Evolutionary conservation across 2,329 filamentous ascomycete genomes (phyloP).

Genomic region (Paecilomyces variotii): DNA sequence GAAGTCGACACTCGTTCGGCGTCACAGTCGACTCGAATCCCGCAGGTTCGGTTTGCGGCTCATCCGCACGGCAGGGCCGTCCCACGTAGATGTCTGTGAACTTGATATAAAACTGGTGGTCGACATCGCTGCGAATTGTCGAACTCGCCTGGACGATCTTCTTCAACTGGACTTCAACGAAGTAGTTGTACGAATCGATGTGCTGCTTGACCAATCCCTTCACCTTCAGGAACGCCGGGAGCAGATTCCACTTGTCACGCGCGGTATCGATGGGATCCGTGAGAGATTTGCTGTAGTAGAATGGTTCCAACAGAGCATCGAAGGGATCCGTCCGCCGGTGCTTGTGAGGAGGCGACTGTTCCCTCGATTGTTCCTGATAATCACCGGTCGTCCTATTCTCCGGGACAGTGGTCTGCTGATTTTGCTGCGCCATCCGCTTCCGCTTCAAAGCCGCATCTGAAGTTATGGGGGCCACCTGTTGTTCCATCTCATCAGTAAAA

Average conservation of each 20-base stretch:
- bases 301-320: conserved; percentile 59
- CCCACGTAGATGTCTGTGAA: conserved; percentile 84
- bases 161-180: conserved; percentile 92
- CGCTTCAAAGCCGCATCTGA: conserved; percentile 16
- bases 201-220: conserved; percentile 97
- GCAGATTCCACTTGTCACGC: conserved; percentile 87
- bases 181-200: conserved; percentile 98
- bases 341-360: conserved; percentile 12
- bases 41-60: conserved; percentile 56
- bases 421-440: conserved; percentile 21
- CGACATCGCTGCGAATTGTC: conserved; percentile 81
- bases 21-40: conserved; percentile 53
- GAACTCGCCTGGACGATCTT: conserved; percentile 91
- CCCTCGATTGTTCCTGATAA: conserved; percentile 11
- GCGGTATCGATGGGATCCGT: conserved; percentile 64
- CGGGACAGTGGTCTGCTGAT: conserved; percentile 11
- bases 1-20: conserved; percentile 90
- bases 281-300: conserved; percentile 60
- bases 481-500: conserved; percentile 5
- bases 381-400: conserved; percentile 9
- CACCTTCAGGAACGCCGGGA: conserved; percentile 96
- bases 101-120: conserved; percentile 87
- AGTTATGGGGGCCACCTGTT: conserved; percentile 11
- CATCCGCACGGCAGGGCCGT: conserved; percentile 69
- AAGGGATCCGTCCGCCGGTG: conserved; percentile 38